Base-by-base conservation (phyloP, 208 protist genomes). In the Crithidia thermophila region DNA sequence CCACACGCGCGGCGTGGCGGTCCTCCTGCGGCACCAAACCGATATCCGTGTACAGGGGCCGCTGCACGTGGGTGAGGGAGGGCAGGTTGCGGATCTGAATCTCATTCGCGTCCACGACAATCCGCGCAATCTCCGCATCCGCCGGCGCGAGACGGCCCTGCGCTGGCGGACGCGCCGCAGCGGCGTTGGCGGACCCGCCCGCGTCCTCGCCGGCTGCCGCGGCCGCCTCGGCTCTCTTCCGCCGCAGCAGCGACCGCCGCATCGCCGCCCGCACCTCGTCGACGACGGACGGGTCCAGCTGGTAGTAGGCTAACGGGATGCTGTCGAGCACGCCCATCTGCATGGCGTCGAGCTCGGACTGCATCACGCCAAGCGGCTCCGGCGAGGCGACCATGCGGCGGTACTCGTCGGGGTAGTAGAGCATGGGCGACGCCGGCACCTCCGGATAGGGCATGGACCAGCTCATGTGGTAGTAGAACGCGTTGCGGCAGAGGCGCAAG, bases 1-100 rank as follows among this genome's bases (percentile, higher is more conserved):
- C 80, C 42, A 93, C 63, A 65, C 90, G 90, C 56, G 81, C 80
- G 45, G 79, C 46, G 60, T 95, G 85, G 42, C 90, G 90, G 81
- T 93, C 82, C 57, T 93, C 81, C 59, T 77, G 78, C 28, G 90
- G 65, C 23, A 87, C 79, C 13, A 85, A 61, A 20, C 87, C 86
- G 72, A 95, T 95, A 40, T 95, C 90, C 16, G 90, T 93, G 72
- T 95, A 95, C 13, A 93, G 72, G 3, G 90, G 90, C 16, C 83
- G 76, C 72, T 95, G 86, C 53, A 95, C 69, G 28, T 88, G 79
- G 16, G 87, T 87, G 2, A 93, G 69, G 39, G 87, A 91, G 2
- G 84, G 87, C 53, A 87, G 37, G 72, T 90, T 75, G 79, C 85
- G 57, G 70, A 79, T 59, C 72, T 77, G 58, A 70, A 75, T 74